These are phyloP conservation scores for Malus hybrid DNA, from an alignment of 331 rosid genomes.

Conservation along the genomic window DNA sequence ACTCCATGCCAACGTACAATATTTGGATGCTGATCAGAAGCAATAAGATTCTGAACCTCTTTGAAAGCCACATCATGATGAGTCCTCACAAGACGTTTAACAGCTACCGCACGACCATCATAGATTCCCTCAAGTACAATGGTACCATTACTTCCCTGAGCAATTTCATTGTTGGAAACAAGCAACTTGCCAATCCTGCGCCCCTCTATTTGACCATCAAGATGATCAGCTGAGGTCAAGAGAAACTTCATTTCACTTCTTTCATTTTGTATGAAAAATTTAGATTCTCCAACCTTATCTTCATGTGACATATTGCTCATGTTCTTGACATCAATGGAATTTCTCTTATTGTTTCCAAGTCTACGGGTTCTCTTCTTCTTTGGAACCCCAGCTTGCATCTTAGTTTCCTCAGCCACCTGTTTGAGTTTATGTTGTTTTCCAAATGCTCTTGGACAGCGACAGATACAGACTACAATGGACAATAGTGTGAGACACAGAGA, in stretches of 20 bases:
- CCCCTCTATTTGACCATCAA: slow-evolving; percentile 12
- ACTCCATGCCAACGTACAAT: slow-evolving; percentile 41
- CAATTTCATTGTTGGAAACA: slow-evolving; percentile 28
- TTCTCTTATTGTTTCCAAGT: slow-evolving; percentile 20
- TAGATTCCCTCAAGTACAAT: slow-evolving; percentile 32
- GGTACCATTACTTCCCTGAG: slow-evolving; percentile 40
- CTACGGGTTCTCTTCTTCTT: slow-evolving; percentile 25
- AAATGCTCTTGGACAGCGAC: not conserved
- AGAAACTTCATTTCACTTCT: slow-evolving; percentile 5
- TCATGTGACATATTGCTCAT: not conserved
- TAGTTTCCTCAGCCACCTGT: slow-evolving; percentile 7
- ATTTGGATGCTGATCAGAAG: slow-evolving; percentile 41
- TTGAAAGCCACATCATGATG: slow-evolving; percentile 36
- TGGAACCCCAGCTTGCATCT: slow-evolving; percentile 12
- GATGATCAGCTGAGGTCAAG: not conserved
- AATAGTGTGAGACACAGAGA: slow-evolving; percentile 5
- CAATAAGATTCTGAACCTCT: slow-evolving; percentile 41
- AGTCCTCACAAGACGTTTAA: slow-evolving; percentile 38
- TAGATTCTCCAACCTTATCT: slow-evolving; percentile 1
- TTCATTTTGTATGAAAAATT: not conserved
- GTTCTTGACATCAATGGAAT: slow-evolving; percentile 4
- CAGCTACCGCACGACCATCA: slow-evolving; percentile 36
- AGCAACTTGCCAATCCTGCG: slow-evolving; percentile 30
- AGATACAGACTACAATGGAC: slow-evolving; percentile 5
- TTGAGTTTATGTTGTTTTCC: slow-evolving; percentile 4